phyloP scores from a whole-genome alignment of 139 green algal species.

The Astrephomene gubernaculifera region DNA sequence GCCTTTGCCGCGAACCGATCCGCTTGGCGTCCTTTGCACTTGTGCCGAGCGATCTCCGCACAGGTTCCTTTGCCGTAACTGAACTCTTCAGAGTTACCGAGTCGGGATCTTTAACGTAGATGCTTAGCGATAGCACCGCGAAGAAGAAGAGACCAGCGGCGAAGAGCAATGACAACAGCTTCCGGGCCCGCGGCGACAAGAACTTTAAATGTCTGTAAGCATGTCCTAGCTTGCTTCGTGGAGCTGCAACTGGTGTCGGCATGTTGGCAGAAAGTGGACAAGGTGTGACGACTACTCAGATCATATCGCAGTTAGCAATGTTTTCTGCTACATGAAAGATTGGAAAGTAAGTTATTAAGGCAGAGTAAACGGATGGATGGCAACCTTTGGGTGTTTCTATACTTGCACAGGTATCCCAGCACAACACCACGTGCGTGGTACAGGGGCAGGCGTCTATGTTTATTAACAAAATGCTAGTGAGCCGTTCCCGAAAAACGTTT shows the following conservation, averaged over 20 bases:
- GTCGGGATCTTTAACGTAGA: slow-evolving; percentile 17
- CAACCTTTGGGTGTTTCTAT: too few species aligned
- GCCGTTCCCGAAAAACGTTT: too few species aligned
- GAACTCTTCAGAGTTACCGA: not conserved
- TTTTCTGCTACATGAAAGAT: too few species aligned
- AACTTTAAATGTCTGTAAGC: slow-evolving; percentile 10
- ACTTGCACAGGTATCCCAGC: too few species aligned
- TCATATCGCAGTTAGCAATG: too few species aligned
- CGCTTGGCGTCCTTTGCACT: not conserved
- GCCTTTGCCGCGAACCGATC: not conserved
- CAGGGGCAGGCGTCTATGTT: too few species aligned
- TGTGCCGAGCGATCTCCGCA: not conserved
- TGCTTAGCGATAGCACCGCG: slow-evolving; percentile 13
- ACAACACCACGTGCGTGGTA: too few species aligned
- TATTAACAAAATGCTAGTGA: too few species aligned
- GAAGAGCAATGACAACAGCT: slow-evolving; percentile 10
- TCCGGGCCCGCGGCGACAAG: slow-evolving; percentile 1
- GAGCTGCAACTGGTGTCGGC: not conserved
- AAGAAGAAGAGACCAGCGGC: slow-evolving; percentile 20
- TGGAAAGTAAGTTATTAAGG: too few species aligned
- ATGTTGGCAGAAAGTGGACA: too few species aligned
- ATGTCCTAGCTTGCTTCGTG: not conserved
- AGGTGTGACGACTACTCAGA: not conserved
- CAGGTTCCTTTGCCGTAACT: not conserved
- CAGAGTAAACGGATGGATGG: too few species aligned